Percentiles rank a stretch among this genome's conserved stretches.
These are phyloP conservation scores for Echinosophora koreensis DNA, from an alignment of 306 rosid species.

Conservation along the genomic window DNA sequence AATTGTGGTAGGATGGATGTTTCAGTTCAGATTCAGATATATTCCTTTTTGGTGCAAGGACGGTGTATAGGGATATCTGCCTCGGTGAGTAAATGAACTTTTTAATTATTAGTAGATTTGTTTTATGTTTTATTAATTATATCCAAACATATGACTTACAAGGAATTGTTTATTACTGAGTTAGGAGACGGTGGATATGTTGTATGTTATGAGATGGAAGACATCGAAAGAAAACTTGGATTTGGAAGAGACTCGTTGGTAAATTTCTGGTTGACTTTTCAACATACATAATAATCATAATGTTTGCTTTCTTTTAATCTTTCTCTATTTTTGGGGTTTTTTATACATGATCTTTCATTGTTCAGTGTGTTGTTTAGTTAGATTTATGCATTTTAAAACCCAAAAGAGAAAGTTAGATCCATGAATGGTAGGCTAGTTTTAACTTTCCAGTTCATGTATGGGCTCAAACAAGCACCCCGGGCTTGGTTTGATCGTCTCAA, in stretches of 20 bases:
- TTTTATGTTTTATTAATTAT: neutral
- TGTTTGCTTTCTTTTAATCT: slow-evolving; percentile 17
- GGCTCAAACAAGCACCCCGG: too few relatives aligned
- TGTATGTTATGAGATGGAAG: slow-evolving; percentile 82
- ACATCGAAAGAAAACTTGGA: slow-evolving; percentile 76
- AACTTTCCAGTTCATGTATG: slow-evolving; percentile 14
- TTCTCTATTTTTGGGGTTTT: neutral
- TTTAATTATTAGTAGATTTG: slow-evolving; percentile 3
- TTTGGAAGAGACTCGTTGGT: slow-evolving; percentile 90
- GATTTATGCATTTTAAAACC: slow-evolving; percentile 25
- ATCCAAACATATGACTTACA: slow-evolving; percentile 29
- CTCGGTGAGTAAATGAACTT: slow-evolving; percentile 63
- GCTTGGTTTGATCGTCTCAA: too few relatives aligned
- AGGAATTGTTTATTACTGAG: slow-evolving; percentile 46
- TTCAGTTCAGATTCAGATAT: slow-evolving; percentile 85
- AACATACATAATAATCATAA: slow-evolving; percentile 23
- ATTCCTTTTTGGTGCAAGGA: slow-evolving; percentile 89
- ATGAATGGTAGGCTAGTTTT: slow-evolving; percentile 16
- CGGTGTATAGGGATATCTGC: slow-evolving; percentile 81
- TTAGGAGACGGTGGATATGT: slow-evolving; percentile 82
- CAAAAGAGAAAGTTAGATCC: slow-evolving; percentile 30
- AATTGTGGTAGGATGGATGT: slow-evolving; percentile 73
- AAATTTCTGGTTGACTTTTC: slow-evolving; percentile 42
- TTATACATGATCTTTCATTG: slow-evolving; percentile 21
- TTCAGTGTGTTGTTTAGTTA: slow-evolving; percentile 27